phyloP scores from a whole-genome alignment of 768 basidiomycete species.

The Fomitopsis pulvina region DNA sequence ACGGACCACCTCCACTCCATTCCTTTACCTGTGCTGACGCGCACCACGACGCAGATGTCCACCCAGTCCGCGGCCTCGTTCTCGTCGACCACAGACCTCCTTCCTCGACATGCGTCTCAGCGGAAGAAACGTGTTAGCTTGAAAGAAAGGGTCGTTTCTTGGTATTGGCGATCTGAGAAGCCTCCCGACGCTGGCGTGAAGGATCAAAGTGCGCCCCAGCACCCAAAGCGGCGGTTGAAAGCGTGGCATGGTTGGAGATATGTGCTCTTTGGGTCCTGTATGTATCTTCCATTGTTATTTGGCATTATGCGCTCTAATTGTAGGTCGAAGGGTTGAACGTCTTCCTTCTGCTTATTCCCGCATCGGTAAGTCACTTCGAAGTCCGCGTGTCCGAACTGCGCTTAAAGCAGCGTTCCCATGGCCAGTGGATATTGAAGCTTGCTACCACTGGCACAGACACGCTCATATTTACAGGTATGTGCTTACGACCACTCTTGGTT shows the following conservation, averaged over 20 bases:
- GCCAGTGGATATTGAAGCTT: conserved; percentile 51
- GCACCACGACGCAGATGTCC: conserved; percentile 12
- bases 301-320: background rate
- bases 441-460: conserved; percentile 41
- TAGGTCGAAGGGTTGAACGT: conserved; percentile 57
- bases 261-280: conserved; percentile 53
- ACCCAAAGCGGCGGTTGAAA: conserved; percentile 7
- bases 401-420: background rate
- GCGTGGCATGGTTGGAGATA: conserved; percentile 45
- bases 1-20: conserved; percentile 6
- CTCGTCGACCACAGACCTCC: conserved; percentile 17
- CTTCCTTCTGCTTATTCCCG: conserved; percentile 57
- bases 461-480: conserved; percentile 58
- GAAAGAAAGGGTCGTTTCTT: conserved; percentile 7
- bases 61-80: conserved; percentile 14
- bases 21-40: conserved; percentile 12
- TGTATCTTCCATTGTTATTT: conserved; percentile 15
- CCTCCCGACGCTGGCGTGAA: conserved; percentile 9
- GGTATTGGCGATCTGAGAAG: conserved; percentile 6
- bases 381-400: background rate
- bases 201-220: background rate
- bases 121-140: background rate
- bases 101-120: conserved; percentile 6
- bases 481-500: background rate
- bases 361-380: conserved; percentile 42